These are phyloP conservation scores for Alternaria atra DNA, from an alignment of 2,329 filamentous ascomycete genomes.

Conservation along the genomic window DNA sequence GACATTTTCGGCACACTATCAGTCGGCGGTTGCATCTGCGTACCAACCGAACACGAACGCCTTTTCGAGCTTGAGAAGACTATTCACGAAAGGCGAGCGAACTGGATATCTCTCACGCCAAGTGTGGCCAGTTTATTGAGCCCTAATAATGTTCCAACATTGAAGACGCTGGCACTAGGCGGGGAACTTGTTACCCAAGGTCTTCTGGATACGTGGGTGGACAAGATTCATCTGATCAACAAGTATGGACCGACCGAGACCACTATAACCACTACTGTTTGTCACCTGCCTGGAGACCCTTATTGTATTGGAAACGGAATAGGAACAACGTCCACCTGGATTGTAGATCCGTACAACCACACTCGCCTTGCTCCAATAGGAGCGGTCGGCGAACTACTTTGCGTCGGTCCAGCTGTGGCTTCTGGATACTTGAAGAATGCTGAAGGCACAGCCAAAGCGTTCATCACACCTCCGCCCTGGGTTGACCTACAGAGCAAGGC, in stretches of 20 bases:
- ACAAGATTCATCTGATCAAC: neutral
- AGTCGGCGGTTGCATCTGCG: conserved; percentile 60
- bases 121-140: neutral
- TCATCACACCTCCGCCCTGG: neutral
- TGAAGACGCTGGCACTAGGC: neutral
- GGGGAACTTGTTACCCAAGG: neutral
- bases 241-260: neutral
- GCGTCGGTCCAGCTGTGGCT: conserved; percentile 25
- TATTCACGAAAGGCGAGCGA: neutral
- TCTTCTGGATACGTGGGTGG: neutral
- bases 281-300: neutral
- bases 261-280: neutral
- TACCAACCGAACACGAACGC: conserved; percentile 5
- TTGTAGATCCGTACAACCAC: neutral
- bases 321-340: neutral
- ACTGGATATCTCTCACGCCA: neutral
- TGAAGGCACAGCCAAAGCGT: conserved; percentile 24
- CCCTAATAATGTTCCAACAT: neutral
- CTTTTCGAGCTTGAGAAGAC: neutral
- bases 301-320: neutral
- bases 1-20: conserved; percentile 64
- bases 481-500: neutral
- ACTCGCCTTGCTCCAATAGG: conserved; percentile 23
- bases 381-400: conserved; percentile 29
- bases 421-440: conserved; percentile 19